These are phyloP conservation scores for Aspergillus uvarum DNA, from an alignment of 2,329 filamentous ascomycete species.

Conservation along the genomic window DNA sequence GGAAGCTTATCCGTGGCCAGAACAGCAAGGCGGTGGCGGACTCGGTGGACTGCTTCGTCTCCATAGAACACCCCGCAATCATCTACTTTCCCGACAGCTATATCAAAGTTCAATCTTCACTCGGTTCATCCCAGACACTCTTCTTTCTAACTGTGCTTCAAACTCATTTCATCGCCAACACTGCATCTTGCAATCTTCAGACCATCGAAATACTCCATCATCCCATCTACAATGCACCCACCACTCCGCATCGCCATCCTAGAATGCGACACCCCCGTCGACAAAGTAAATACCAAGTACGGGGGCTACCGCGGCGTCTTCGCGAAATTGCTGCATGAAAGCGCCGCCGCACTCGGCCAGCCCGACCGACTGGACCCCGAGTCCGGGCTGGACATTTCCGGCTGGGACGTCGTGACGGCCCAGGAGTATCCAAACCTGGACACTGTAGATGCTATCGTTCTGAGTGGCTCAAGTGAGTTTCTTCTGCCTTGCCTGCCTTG, in stretches of 20 bases:
- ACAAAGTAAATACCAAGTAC: slow-evolving; percentile 63
- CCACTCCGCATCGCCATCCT: slow-evolving; percentile 79
- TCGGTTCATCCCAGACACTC: too few relatives aligned
- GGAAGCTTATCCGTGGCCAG: too few relatives aligned
- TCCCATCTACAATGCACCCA: slow-evolving; percentile 28
- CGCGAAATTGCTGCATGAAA: slow-evolving; percentile 56
- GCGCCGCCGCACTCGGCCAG: slow-evolving; percentile 49
- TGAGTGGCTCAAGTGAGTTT: slow-evolving; percentile 68
- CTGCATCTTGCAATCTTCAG: too few relatives aligned
- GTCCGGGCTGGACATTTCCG: slow-evolving; percentile 57
- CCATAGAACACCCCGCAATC: background rate
- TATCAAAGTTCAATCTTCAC: too few relatives aligned
- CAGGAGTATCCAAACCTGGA: slow-evolving; percentile 70
- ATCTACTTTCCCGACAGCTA: background rate
- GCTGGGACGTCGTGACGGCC: slow-evolving; percentile 69
- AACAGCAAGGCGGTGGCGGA: too few relatives aligned
- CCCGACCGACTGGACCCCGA: slow-evolving; percentile 35
- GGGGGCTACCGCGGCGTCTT: slow-evolving; percentile 73
- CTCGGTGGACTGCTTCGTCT: too few relatives aligned
- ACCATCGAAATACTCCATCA: background rate
- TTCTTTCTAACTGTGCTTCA: too few relatives aligned
- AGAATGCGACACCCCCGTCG: slow-evolving; percentile 78
- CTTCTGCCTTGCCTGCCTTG: background rate
- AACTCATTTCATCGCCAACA: too few relatives aligned
- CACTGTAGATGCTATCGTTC: slow-evolving; percentile 75